Evolutionary conservation across 306 rosid genomes (phyloP), one percentile per base, ranked within the genome.

Genomic region (Acacia melanoxylon): DNA sequence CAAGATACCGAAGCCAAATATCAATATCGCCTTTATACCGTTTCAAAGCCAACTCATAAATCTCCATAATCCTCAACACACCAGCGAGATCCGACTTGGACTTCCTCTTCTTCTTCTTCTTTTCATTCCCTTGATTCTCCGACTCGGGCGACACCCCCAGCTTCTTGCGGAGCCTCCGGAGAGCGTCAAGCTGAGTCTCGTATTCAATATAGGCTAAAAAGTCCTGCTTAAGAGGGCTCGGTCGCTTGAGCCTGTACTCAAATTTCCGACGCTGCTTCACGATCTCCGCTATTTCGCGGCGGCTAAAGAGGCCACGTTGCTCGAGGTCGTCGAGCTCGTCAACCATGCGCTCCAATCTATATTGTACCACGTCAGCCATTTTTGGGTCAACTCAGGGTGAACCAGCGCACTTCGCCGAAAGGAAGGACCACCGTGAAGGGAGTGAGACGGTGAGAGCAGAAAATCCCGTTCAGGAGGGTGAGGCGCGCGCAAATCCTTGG

Each of bases 1-100:
- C 97, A 76, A 91, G 89, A 77, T 86, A 89, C 6, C 79, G 87
- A 81, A 87, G 84, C 90, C 90, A 87, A 59, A 87, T 77, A 9
- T 81, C 80, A 68, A 87, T 71, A 46, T 87, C 87, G 5, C 90
- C 90, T 29, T 87, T 87, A 54, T 68, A 87, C 12, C 87, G 90
- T 86, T 54, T 87, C 74, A 87, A 74, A 63, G 87, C 87, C 0
- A 84, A 79, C 75, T 87, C 87, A 68, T 84, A 87, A 58, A 84
- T 78, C 1, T 78, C 84, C 0, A 84, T 62, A 45, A 84, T 87
- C 84, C 86, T 75, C 1, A 65, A 9, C 58, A 70, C 11, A 15
- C 87, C 84, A 2, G 87, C 86, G 5, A 78, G 6, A 78, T 87
- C 90, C 4, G 86, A 87, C 16, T 74, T 87, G 3, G 90, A 84